These are phyloP conservation scores for Acanthamoeba healyi DNA, from an alignment of 208 protist species.

Conservation along the genomic window DNA sequence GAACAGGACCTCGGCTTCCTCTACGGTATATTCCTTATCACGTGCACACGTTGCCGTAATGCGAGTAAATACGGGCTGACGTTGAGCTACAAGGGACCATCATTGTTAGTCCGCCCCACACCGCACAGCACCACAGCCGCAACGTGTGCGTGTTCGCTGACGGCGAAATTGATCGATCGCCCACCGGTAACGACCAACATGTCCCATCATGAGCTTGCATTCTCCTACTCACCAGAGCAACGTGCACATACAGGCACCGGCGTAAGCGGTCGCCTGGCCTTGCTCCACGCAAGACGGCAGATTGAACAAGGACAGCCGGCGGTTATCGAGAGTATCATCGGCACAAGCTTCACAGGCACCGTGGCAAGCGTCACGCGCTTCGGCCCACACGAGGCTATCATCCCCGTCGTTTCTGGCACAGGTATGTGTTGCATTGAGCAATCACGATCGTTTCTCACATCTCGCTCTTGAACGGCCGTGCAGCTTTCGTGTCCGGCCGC, in stretches of 20 bases:
- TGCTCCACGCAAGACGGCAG: not conserved
- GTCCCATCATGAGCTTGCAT: too few species aligned
- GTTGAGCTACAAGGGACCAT: not conserved
- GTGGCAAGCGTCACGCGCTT: not conserved
- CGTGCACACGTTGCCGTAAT: too few species aligned
- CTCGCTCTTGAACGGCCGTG: too few species aligned
- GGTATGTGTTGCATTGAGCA: too few species aligned
- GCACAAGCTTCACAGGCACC: constrained; percentile 9
- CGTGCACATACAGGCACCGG: not conserved
- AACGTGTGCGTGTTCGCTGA: constrained; percentile 54
- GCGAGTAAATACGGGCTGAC: too few species aligned
- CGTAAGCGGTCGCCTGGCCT: not conserved
- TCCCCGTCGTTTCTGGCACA: too few species aligned
- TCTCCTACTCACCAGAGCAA: not conserved
- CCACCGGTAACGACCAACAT: not conserved
- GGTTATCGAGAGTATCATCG: constrained; percentile 24
- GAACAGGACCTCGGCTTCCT: constrained; percentile 22
- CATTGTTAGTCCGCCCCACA: not conserved
- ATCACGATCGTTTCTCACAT: too few species aligned
- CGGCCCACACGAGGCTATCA: too few species aligned
- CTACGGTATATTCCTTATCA: too few species aligned
- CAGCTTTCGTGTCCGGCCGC: too few species aligned
- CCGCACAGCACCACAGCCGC: not conserved
- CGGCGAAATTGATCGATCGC: constrained; percentile 19
- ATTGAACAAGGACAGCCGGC: not conserved